A percentile compares a stretch with the other conserved stretches of the same genome.
These are phyloP conservation scores for Vitis labrusca DNA, from an alignment of 164 flowering plant genomes.

Conservation along the genomic window DNA sequence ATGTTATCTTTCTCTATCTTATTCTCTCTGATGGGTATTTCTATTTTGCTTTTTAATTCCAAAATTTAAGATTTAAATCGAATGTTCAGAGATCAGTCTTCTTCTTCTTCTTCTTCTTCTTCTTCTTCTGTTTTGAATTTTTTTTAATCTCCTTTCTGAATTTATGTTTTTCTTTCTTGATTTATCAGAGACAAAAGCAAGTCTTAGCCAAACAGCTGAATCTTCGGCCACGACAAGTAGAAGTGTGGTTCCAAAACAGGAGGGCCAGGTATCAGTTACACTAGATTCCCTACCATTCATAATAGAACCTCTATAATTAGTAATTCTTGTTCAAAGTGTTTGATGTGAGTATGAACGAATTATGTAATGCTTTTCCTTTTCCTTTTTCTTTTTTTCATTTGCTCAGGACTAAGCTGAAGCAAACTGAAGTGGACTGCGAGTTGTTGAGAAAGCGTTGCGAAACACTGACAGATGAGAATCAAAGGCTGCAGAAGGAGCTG, in stretches of 20 bases:
- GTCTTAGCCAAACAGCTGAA: conserved; percentile 30
- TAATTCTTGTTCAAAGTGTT: background rate
- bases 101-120: too few relatives aligned
- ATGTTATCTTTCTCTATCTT: background rate
- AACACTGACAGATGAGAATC: conserved; percentile 40
- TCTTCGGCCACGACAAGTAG: conserved; percentile 42
- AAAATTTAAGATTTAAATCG: background rate
- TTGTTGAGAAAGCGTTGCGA: conserved; percentile 39
- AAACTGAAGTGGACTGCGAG: conserved; percentile 47
- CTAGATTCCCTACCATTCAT: too few relatives aligned
- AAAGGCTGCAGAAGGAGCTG: conserved; percentile 38
- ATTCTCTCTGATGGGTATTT: background rate
- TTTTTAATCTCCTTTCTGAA: background rate
- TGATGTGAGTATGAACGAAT: background rate
- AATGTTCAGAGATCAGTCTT: too few relatives aligned
- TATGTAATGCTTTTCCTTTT: background rate
- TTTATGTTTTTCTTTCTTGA: background rate
- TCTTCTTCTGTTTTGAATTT: background rate
- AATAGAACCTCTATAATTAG: too few relatives aligned
- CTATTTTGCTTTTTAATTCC: background rate
- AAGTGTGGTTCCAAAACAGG: conserved; percentile 49
- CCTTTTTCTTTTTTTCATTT: background rate
- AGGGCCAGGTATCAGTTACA: conserved; percentile 31
- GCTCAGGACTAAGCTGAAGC: conserved; percentile 51
- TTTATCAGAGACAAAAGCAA: conserved; percentile 35